Conservation (phyloP, 176 grass and related monocot genomes). For the Aegilops umbellulata region DNA sequence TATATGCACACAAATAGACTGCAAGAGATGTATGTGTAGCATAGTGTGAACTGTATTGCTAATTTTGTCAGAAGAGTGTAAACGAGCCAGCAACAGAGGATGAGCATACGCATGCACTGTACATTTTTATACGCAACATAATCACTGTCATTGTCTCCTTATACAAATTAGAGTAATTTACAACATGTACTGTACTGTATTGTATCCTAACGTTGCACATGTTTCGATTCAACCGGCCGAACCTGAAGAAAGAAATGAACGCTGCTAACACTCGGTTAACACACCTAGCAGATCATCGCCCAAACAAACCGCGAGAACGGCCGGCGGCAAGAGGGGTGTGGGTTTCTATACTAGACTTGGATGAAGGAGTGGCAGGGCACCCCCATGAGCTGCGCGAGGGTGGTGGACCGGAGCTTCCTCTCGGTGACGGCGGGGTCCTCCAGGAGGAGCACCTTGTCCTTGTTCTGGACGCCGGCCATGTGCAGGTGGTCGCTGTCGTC, state of each 20-base stretch:
- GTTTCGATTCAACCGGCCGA: slow-evolving; percentile 7
- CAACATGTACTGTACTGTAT: background rate
- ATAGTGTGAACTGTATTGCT: background rate
- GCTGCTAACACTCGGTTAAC: background rate
- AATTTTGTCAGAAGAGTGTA: background rate
- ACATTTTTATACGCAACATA: background rate
- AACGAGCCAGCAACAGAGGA: background rate
- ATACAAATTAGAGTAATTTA: slow-evolving; percentile 29
- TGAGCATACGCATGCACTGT: background rate
- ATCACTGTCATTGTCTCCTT: background rate
- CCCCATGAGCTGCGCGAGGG: slow-evolving; percentile 70
- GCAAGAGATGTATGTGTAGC: background rate
- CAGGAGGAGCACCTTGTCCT: slow-evolving; percentile 84
- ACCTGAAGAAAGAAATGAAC: slow-evolving; percentile 29
- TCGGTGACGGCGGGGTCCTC: slow-evolving; percentile 92
- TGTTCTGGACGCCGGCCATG: slow-evolving; percentile 80
- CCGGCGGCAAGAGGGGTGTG: background rate
- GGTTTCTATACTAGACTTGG: background rate
- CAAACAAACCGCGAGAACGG: background rate
- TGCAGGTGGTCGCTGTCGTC: slow-evolving; percentile 82
- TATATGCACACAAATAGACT: background rate
- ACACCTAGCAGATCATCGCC: background rate
- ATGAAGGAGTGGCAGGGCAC: slow-evolving; percentile 62
- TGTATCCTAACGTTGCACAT: slow-evolving; percentile 20
- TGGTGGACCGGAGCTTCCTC: slow-evolving; percentile 74